Base-by-base conservation (phyloP, 371 early-diverging fungal species). In the Rhizopus delemar region DNA sequence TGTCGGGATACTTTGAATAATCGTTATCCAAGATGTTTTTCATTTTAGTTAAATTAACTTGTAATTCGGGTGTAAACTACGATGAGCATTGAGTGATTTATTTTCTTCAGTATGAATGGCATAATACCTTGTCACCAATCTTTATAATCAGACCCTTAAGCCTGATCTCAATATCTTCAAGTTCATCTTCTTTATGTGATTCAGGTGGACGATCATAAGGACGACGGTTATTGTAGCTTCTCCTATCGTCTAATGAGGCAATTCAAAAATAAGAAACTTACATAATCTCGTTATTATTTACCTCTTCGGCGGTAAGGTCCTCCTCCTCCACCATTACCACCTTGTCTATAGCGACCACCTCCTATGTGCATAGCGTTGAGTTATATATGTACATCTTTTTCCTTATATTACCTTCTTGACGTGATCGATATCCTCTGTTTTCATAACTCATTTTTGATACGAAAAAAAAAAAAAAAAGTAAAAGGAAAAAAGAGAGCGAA, bases 141-240 rank as follows among this genome's bases (percentile, higher is more conserved):
- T 89, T 87, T 65, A 88, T 86, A 59, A 90, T 90, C 46, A 90
- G 72, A 48, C 87, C 78, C 41, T 86, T 83, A 16, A 90, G 73
- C 38, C 87, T 83, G 59, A 80, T 82, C 59, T 87, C 88, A 59
- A 88, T 84, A 56, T 88, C 89, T 39, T 81, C 83, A 8, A 78
- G 65, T 39, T 85, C 89, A 51, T 86, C 89, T 12, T 74, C 73
- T 41, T 65, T 65, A 7, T 31, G 52, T 35, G 41, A 66, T 49
- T 16, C 67, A 65, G 51, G 61, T 63, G 60, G 68, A 41, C 55
- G 62, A 57, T 67, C 68, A 41, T 67, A 67, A 49, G 68, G 68
- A 52, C 68, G 59, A 41, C 68, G 63, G 9, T 63, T 45, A 22
- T 53, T 53, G 29, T 60, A 60, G 53, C 46, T 41, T 48, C 60